Evolutionary conservation across 345 rosid species (phyloP), one percentile per base, ranked within the genome.

Genomic region (Boechera stricta): DNA sequence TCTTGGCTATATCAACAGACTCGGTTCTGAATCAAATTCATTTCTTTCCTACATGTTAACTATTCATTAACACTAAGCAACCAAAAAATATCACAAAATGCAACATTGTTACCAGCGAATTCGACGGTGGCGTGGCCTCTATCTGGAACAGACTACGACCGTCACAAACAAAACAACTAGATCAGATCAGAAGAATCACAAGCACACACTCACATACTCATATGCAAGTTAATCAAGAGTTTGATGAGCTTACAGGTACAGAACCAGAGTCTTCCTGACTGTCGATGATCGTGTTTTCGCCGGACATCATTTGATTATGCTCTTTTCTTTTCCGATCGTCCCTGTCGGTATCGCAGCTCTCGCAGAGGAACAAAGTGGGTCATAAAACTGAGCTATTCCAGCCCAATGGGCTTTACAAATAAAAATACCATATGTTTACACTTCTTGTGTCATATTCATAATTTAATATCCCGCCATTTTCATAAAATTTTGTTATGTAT

Each of bases 181-280:
- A 84, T 80, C 79, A 47, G 80, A 64, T 69, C 47, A 66, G 70
- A 64, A 71, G 78, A 39, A 4, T 76, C 71, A 42, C 21, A 60
- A 29, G 54, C n/a, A 51, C 10, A 33, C 15, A 4, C 47, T 31
- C 5, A 33, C 3, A 26, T 9, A 2, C 48, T 24, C n/a, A 33
- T 32, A 13, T 55, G 18, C 51, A 11, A 28, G 15, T 67, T 74
- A 55, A 6, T 5, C 3, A 13, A 52, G 13, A 54, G 15, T 15
- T 6, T 7, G 5, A 29, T 55, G 38, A 55, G 35, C 94, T 84
- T 80, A 92, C 98, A 39, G 92, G 90, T 12, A 94, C 97, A 64
- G 94, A 88, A 86, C 91, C 97, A 5, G 93, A 89, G 42, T 87
- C 93, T 80, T 86, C 83, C 79, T 90, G 97, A 58, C 82, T 85